Evolutionary conservation across 805 yeast species (phyloP).

Genomic region (Metschnikowia chrysomelidarum): DNA sequence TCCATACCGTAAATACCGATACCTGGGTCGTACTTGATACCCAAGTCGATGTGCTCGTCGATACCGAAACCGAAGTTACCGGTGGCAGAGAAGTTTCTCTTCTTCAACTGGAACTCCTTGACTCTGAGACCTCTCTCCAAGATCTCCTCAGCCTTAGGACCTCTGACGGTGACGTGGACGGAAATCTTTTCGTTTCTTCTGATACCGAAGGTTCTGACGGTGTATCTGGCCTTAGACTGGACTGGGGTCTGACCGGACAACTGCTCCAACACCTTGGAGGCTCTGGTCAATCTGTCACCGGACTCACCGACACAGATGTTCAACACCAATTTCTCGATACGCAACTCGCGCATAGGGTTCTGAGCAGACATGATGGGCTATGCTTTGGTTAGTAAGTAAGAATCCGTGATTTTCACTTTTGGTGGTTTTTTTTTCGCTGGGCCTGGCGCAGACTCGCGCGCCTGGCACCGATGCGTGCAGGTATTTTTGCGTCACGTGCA

Average conservation of each 20-base stretch:
- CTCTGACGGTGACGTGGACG: slow-evolving; percentile 99
- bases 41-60: slow-evolving; percentile 98
- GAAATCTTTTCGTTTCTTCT: slow-evolving; percentile 99
- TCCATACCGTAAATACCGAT: slow-evolving; percentile 99
- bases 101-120: slow-evolving; percentile 96
- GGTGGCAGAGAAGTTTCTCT: slow-evolving; percentile 94
- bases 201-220: slow-evolving; percentile 99
- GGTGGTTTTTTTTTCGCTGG: slow-evolving; percentile 10
- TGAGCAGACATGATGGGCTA: slow-evolving; percentile 42
- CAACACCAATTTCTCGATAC: slow-evolving; percentile 98
- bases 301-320: slow-evolving; percentile 99
- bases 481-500: slow-evolving; percentile 5
- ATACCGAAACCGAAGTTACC: slow-evolving; percentile 99
- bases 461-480: too few relatives aligned
- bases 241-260: slow-evolving; percentile 99
- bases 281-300: slow-evolving; percentile 99
- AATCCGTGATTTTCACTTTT: slow-evolving; percentile 1
- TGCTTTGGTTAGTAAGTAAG: slow-evolving; percentile 9
- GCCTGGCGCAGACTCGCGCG: slow-evolving; percentile 7
- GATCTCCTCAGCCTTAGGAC: slow-evolving; percentile 98
- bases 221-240: slow-evolving; percentile 99
- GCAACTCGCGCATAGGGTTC: slow-evolving; percentile 98
- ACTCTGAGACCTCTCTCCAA: slow-evolving; percentile 99
- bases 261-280: slow-evolving; percentile 99
- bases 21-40: slow-evolving; percentile 99